Evolutionary conservation across 2,329 filamentous ascomycete species (phyloP), one percentile per base, ranked within the genome.

Genomic region (Cryphonectria japonica): DNA sequence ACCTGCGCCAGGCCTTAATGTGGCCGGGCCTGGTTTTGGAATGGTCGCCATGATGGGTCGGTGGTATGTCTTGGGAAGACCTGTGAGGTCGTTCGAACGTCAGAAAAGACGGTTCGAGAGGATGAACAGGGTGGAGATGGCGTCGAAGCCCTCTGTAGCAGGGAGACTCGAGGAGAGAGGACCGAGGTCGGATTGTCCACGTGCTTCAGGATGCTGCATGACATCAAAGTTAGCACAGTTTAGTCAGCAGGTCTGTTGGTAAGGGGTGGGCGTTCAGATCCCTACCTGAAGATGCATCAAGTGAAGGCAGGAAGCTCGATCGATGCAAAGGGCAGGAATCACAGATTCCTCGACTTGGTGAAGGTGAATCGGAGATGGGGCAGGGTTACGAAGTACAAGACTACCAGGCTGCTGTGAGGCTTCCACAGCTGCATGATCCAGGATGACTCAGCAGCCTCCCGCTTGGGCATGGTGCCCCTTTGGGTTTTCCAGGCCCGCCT

Each of bases 1-100:
- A 19, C 94, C 94, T 54, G 95, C 93, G 80, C 93, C 93, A 70
- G 92, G 89, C 74, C 90, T 90, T 75, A 98, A 85, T 77, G 92
- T 94, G 72, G 95, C 95, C 70, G 95, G 95, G 68, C 95, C 95
- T 71, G 95, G 95, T 84, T 95, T 93, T 71, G 96, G 95, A 76
- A 98, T 88, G 70, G 75, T 83, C 72, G 83, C 77, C 85, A 86
- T 82, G 52, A 66, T 81, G 71, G 68, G 75, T 74, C 75, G 74
- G 71, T 71, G 72, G 69, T 54, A 57, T 54, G 43, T 52, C 43
- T 34, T 43, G 65, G 19, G 26, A 16, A 41, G 59, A 41, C 63
- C 41, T 22, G 43, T 9, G 41, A 50, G 16, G 26, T 22, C 41
- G 39, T 16, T 19, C 63, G 63, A 34, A 26, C 41, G 63, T 22